Evolutionary conservation across 169 alveolate species (phyloP).

Genomic region (Cryptosporidium viatorum): DNA sequence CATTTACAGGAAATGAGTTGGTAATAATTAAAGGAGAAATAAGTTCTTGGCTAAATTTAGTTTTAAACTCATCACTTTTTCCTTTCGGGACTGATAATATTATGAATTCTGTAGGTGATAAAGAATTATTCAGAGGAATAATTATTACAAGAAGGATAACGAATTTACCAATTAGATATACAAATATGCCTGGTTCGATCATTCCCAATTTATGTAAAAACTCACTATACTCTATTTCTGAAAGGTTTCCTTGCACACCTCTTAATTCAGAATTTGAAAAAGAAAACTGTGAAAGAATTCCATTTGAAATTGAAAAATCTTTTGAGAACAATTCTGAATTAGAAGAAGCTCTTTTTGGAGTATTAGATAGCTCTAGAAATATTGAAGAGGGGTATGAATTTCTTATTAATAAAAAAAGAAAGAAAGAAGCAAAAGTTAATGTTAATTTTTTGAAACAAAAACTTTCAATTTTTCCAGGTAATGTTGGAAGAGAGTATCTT

Average conservation of each 20-base stretch:
- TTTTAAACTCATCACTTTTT: slow-evolving; percentile 6
- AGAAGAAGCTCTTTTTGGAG: slow-evolving; percentile 29
- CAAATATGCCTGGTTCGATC: slow-evolving; percentile 47
- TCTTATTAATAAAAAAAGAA: slow-evolving; percentile 9
- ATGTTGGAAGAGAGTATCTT: slow-evolving; percentile 62
- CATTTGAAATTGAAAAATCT: neutral
- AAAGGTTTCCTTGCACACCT: slow-evolving; percentile 62
- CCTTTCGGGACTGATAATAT: neutral
- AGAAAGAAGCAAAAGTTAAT: slow-evolving; percentile 31
- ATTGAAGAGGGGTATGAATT: neutral
- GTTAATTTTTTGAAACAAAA: slow-evolving; percentile 17
- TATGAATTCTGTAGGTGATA: neutral
- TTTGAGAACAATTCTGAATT: neutral
- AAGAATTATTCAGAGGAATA: slow-evolving; percentile 10
- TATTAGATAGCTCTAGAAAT: slow-evolving; percentile 1
- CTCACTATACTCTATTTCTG: slow-evolving; percentile 20
- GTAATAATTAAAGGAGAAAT: slow-evolving; percentile 16
- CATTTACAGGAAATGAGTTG: neutral
- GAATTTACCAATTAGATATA: slow-evolving; percentile 56
- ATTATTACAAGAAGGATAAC: slow-evolving; percentile 18
- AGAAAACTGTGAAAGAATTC: neutral
- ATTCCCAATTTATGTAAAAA: slow-evolving; percentile 10
- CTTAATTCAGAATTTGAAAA: slow-evolving; percentile 38
- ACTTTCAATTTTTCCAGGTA: slow-evolving; percentile 51
- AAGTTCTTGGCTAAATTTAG: slow-evolving; percentile 8